Conservation (phyloP, 2,329 filamentous ascomycete species). For the Fonsecaea pedrosoi region DNA sequence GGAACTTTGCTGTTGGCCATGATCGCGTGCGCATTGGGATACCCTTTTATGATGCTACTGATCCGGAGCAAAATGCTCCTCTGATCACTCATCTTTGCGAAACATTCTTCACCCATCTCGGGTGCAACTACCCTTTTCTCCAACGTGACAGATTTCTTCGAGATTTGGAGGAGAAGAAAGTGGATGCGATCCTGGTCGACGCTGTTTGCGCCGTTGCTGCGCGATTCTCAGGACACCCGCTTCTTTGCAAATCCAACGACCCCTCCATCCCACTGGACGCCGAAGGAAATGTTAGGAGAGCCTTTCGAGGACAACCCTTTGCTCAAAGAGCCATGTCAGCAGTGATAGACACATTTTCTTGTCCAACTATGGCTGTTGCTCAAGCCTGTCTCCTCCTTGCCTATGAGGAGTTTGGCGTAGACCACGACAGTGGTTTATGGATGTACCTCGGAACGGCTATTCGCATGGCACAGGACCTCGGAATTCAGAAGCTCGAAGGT, state of each 20-base stretch:
- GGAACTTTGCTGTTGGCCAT: slow-evolving; percentile 10
- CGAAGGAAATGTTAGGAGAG: slow-evolving; percentile 52
- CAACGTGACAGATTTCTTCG: slow-evolving; percentile 73
- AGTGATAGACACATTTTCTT: slow-evolving; percentile 81
- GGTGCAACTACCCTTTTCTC: slow-evolving; percentile 85
- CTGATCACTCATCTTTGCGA: slow-evolving; percentile 78
- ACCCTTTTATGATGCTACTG: slow-evolving; percentile 78
- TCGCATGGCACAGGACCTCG: slow-evolving; percentile 79
- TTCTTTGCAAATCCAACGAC: slow-evolving; percentile 59
- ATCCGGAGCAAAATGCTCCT: slow-evolving; percentile 72
- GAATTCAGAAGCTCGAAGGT: slow-evolving; percentile 80
- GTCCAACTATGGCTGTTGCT: slow-evolving; percentile 80
- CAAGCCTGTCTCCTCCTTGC: slow-evolving; percentile 84
- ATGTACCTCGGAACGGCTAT: slow-evolving; percentile 92
- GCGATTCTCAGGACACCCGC: slow-evolving; percentile 71
- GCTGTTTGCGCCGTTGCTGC: slow-evolving; percentile 83
- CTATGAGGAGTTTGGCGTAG: slow-evolving; percentile 87
- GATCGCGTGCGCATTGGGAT: slow-evolving; percentile 45
- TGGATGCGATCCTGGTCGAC: slow-evolving; percentile 85
- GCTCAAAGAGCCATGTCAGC: slow-evolving; percentile 82
- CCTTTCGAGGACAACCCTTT: slow-evolving; percentile 77
- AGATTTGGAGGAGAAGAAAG: slow-evolving; percentile 78
- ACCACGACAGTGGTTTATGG: slow-evolving; percentile 88
- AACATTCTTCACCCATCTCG: slow-evolving; percentile 80
- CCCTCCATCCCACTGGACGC: slow-evolving; percentile 54